Conservation (phyloP, 768 basidiomycete genomes). For the Phaeotremella skinneri region DNA sequence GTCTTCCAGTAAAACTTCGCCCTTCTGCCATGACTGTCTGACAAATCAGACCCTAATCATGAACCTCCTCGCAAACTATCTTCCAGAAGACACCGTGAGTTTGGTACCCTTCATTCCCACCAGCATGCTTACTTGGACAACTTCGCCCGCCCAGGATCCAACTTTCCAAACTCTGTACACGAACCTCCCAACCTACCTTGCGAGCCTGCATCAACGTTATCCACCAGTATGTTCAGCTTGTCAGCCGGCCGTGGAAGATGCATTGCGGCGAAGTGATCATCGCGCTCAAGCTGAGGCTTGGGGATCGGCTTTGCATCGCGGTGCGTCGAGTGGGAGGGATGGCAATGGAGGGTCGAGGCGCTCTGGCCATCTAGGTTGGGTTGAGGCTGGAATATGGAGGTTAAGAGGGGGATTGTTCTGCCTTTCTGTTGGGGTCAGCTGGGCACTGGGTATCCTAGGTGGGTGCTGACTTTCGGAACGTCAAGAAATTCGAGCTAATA, state of each 20-base stretch:
- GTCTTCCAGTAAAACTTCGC: constrained; percentile 16
- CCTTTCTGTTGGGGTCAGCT: constrained; percentile 54
- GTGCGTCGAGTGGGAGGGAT: constrained; percentile 59
- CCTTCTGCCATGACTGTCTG: constrained; percentile 81
- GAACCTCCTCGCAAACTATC: constrained; percentile 83
- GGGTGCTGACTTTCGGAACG: constrained; percentile 35
- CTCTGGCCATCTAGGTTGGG: constrained; percentile 52
- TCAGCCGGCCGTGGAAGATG: constrained; percentile 74
- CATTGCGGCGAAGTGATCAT: constrained; percentile 71
- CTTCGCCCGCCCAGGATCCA: constrained; percentile 60
- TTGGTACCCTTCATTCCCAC: background rate
- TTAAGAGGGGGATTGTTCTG: constrained; percentile 69
- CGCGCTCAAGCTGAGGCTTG: constrained; percentile 70
- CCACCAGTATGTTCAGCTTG: constrained; percentile 81
- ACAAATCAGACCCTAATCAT: constrained; percentile 88
- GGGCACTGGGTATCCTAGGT: constrained; percentile 59
- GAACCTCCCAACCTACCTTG: constrained; percentile 67
- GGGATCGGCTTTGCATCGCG: constrained; percentile 67
- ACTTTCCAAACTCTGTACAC: constrained; percentile 66
- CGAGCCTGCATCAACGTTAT: constrained; percentile 74
- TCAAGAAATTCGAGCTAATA: no score
- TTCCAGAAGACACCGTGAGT: constrained; percentile 73
- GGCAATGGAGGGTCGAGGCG: constrained; percentile 54
- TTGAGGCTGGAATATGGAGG: constrained; percentile 65
- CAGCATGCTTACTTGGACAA: constrained; percentile 7